Base-by-base conservation (phyloP, 176 grass and related monocot genomes). In the Triticum monococcum region DNA sequence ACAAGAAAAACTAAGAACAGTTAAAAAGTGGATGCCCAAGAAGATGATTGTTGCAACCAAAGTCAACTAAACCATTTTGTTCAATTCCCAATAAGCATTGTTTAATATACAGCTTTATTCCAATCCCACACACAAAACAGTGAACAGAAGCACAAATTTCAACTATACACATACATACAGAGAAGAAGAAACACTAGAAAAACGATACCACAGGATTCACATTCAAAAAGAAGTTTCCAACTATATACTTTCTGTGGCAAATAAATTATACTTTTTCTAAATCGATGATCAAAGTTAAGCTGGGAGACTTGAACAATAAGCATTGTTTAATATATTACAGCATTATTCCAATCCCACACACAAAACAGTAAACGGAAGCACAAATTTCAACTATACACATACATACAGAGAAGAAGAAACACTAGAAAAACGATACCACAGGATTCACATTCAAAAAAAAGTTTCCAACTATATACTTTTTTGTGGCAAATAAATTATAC, bases 1-100 rank as follows among this genome's bases (percentile, higher is more conserved):
- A 82, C 45, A 16, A 57, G 20, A 57, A 61, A 79, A 32, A 32
- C 26, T 41, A 12, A 33, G 17, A 62, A 36, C 10, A 36, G 38
- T 61, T n/a, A 77, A 4, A 24, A 38, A 72, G 14, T 50, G 36
- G 26, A 61, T 77, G 25, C 0, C 24, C 12, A 81, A 63, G 57
- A 78, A 83, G 63, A 40, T 60, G 70, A 81, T 75, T 52, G 56
- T 75, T 75, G 13, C 35, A 68, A 77, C 48, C 66, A 18, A 77
- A 85, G 43, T 66, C n/a, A 3, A 72, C 25, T 24, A 45, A 83
- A 67, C 5, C 41, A 10, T 79, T 77, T 78, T 38, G 12, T 62
- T 33, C 11, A 36, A 11, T 78, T 57, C 75, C 18, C 3, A 12
- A 41, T 72, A 45, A 73, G 71, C n/a, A 13, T 43, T 46, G 22